Evolutionary conservation across 1,139 yeast species (phyloP).

Genomic region (Yamadazyma atlantica): DNA sequence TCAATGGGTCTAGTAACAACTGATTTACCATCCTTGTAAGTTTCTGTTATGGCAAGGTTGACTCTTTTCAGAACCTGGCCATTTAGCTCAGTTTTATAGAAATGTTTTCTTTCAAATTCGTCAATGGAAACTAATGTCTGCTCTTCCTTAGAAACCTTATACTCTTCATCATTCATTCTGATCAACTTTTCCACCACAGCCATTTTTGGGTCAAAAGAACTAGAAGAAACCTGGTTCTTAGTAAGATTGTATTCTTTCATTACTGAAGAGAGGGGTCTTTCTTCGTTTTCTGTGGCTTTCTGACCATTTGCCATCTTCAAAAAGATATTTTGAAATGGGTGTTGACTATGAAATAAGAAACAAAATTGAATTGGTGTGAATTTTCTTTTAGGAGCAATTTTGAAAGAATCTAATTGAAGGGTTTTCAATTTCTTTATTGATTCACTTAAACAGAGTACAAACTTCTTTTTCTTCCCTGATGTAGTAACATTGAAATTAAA

Average conservation of each 20-base stretch:
- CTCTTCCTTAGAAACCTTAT: constrained; percentile 3
- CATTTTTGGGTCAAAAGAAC: constrained; percentile 14
- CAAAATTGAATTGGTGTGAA: constrained; percentile 27
- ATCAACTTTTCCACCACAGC: constrained; percentile 21
- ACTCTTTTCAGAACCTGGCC: constrained; percentile 4
- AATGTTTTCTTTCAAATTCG: constrained; percentile 5
- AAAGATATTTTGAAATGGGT: constrained; percentile 18
- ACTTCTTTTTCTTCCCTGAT: constrained; percentile 5
- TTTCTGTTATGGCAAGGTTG: constrained; percentile 2
- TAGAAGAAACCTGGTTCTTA: constrained; percentile 2
- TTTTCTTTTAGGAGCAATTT: constrained; percentile 1
- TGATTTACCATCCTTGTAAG: not conserved
- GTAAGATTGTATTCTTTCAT: constrained; percentile 3
- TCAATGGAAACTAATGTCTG: constrained; percentile 3
- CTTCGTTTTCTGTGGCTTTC: not conserved
- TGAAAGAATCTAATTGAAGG: constrained; percentile 1
- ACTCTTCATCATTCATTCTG: constrained; percentile 16
- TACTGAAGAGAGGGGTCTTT: constrained; percentile 3
- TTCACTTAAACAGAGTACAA: constrained; percentile 9
- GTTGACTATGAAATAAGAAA: constrained; percentile 15
- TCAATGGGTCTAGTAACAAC: constrained; percentile 6
- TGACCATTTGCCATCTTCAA: constrained; percentile 11
- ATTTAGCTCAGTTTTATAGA: constrained; percentile 1
- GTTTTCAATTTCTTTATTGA: constrained; percentile 15
- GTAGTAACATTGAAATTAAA: constrained; percentile 3